Evolutionary conservation across 1,284 basidiomycete species (phyloP), one percentile per base, ranked within the genome.

Genomic region (Boletus subluridellus): DNA sequence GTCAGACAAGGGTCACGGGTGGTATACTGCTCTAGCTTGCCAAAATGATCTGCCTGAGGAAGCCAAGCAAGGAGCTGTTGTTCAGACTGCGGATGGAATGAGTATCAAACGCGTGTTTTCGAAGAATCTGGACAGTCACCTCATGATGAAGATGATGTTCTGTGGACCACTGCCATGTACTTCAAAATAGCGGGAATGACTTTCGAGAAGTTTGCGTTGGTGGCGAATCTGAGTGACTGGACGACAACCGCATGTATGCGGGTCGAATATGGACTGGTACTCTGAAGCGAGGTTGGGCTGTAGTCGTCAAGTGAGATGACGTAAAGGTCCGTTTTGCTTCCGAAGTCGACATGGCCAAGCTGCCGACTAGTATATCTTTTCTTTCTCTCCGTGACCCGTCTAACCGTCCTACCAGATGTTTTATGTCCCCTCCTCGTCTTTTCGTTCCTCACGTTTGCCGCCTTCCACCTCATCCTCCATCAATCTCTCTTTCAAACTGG

Each of bases 61-160:
- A 72, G 68, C 89, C 88, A 91, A 1, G 79, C 78, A 87, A 89
- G 5, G 80, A 83, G 54, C 77, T 83, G 60, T 80, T 78, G 69
- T 87, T 89, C 60, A 91, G 63, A 10, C 84, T 70, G 24, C 3
- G 5, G 17, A 51, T 78, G 60, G 39, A 46, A 26, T 52, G 44
- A 58, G 49, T 42, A 32, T 47, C 14, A 8, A 21, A 8, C 21
- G 24, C 45, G 48, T 39, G 37, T 15, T 45, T 46, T 35, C 1
- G 5, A 48, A 10, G 11, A 45, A 24, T 12, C 15, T 24, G 21
- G 21, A 21, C 21, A 21, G 21, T 21, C 21, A 21, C 21, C 21
- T 21, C 21, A 21, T 21, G 21, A 21, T 21, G 21, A 21, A 21
- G 21, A 21, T 21, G 21, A 21, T 21, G 21, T 21, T 21, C 21